Percentiles rank a stretch among this genome's conserved stretches.
These are phyloP conservation scores for Phytophthora megakarya DNA, from an alignment of 352 stramenopile genomes.

Conservation along the genomic window DNA sequence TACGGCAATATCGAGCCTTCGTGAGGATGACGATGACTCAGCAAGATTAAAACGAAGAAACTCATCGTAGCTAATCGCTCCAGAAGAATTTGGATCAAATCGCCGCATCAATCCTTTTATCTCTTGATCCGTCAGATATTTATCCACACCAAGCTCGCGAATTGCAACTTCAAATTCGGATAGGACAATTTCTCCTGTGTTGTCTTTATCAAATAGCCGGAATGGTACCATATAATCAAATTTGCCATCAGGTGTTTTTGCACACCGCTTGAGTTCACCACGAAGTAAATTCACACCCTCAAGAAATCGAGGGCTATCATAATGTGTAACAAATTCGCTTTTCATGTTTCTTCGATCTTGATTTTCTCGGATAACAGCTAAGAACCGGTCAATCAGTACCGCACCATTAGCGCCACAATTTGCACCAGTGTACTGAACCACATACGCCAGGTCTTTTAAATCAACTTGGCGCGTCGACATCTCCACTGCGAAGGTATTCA, in stretches of 20 bases:
- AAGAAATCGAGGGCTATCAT: slow-evolving; percentile 78
- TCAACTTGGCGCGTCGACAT: slow-evolving; percentile 57
- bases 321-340: slow-evolving; percentile 82
- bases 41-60: slow-evolving; percentile 80
- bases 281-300: slow-evolving; percentile 74
- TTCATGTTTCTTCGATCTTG: slow-evolving; percentile 84
- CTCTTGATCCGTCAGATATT: slow-evolving; percentile 75
- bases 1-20: slow-evolving; percentile 32
- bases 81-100: slow-evolving; percentile 72
- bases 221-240: slow-evolving; percentile 79
- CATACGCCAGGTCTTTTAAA: slow-evolving; percentile 76
- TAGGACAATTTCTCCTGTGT: slow-evolving; percentile 66
- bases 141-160: slow-evolving; percentile 72
- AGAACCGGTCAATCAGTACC: slow-evolving; percentile 77
- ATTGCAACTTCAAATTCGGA: slow-evolving; percentile 76
- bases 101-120: slow-evolving; percentile 81
- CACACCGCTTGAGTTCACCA: slow-evolving; percentile 73
- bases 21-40: slow-evolving; percentile 64
- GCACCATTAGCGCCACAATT: slow-evolving; percentile 70
- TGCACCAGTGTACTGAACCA: slow-evolving; percentile 75
- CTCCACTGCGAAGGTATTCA: slow-evolving; percentile 62
- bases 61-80: slow-evolving; percentile 74
- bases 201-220: slow-evolving; percentile 73
- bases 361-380: slow-evolving; percentile 68
- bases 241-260: slow-evolving; percentile 81